Percentiles rank a stretch among this genome's conserved stretches.
phyloP scores from a whole-genome alignment of 345 rosid species.

The Excoecaria cochinchinensis region DNA sequence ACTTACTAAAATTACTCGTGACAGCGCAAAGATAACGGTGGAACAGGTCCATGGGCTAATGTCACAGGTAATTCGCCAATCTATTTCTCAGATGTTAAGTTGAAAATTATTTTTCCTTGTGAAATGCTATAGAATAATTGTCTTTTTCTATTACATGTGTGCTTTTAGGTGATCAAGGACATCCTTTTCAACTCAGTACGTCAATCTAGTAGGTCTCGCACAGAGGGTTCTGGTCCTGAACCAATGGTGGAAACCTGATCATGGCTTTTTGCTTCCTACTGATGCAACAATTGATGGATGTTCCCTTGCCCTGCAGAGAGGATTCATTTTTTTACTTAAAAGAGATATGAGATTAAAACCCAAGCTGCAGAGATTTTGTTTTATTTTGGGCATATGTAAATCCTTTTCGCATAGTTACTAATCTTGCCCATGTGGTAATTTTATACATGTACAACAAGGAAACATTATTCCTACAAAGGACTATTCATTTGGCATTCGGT shows the following conservation, averaged over 20 bases:
- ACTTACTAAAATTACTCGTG: constrained; percentile 95
- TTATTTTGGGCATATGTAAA: constrained; percentile 22
- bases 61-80: constrained; percentile 72
- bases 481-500: neutral
- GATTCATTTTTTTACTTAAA: neutral
- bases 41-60: constrained; percentile 98
- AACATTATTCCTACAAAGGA: neutral
- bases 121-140: neutral
- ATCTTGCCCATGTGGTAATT: constrained; percentile 1
- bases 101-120: neutral
- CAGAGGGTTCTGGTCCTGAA: constrained; percentile 70
- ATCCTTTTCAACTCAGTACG: constrained; percentile 84
- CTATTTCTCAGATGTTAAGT: constrained; percentile 2
- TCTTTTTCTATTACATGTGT: neutral
- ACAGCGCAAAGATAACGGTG: constrained; percentile 92
- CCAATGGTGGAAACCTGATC: constrained; percentile 91
- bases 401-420: constrained; percentile 23
- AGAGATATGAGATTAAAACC: neutral
- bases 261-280: neutral
- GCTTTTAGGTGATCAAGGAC: constrained; percentile 83
- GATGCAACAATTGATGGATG: constrained; percentile 13
- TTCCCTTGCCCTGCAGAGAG: constrained; percentile 7
- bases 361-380: constrained; percentile 19
- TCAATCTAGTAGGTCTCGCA: constrained; percentile 48
- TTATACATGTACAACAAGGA: neutral